Evolutionary conservation across 2,329 filamentous ascomycete genomes (phyloP).

Genomic region (Hymenoscyphus albidus): DNA sequence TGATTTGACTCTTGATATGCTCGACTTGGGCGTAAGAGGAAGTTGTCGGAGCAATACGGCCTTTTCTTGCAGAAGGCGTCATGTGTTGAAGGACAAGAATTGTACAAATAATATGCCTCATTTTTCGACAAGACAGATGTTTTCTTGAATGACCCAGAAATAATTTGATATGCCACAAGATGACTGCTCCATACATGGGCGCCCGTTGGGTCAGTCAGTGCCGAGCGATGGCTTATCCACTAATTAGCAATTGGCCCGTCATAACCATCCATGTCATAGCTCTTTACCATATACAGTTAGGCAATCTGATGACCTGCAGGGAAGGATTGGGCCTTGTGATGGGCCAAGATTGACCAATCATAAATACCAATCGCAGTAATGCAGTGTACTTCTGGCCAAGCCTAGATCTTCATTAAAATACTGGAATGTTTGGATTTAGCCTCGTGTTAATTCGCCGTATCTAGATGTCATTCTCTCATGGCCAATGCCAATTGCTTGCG

Average conservation of each 20-base stretch:
- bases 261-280: not conserved
- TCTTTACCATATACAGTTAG: not conserved
- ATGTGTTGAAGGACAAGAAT: not conserved
- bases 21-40: not conserved
- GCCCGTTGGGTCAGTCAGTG: not conserved
- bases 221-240: not conserved
- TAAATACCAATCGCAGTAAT: not conserved
- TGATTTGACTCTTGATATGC: not conserved
- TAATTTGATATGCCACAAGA: not conserved
- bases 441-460: not conserved
- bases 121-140: not conserved
- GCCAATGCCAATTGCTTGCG: not conserved
- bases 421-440: not conserved
- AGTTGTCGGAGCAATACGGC: not conserved
- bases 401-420: too few relatives aligned
- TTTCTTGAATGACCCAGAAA: not conserved
- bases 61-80: not conserved
- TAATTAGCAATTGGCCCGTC: not conserved
- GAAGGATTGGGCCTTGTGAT: not conserved
- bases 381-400: not conserved
- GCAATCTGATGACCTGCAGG: not conserved
- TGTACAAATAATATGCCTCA: constrained; percentile 1
- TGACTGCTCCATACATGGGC: not conserved
- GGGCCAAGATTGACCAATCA: constrained; percentile 5
- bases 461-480: not conserved